Base-by-base conservation (phyloP, 2,329 filamentous ascomycete genomes). In the Leptographium lundbergii region DNA sequence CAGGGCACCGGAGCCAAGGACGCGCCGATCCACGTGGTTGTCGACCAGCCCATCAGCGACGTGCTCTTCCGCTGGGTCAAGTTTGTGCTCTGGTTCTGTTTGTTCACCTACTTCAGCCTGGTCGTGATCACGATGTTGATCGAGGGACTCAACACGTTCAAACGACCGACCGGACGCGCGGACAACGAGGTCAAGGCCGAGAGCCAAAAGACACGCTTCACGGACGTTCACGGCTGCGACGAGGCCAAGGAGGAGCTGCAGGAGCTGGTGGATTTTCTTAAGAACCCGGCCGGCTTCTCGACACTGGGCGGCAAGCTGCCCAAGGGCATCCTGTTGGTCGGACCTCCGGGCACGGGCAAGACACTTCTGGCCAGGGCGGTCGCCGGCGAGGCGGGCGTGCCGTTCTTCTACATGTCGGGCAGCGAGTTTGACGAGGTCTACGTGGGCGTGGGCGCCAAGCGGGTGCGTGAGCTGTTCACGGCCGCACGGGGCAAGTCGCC, bases 331-430 rank as follows among this genome's bases (percentile, higher is more conserved):
- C 81, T 99, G 56, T 82, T 99, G 27, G 90, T 96, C 68, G 94
- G 94, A 0, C 94, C 94, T 69, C 94, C 94, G 57, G 94, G 94
- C 75, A 99, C 94, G 62, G 94, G 94, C 75, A 99, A 99, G 76
- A 99, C 94, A 14, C 82, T 99, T 48, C 82, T 99, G 62, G 94
- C 94, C 63, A 87, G 94, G 67, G 95, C 94, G 59, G 94, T 99
- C 61, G 94, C 94, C 54, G 94, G 94, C 57, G 94, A 99, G 75
- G 91, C 94, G 58, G 94, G 92, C 59, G 94, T 99, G 22, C 94
- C 94, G 1, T 99, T 99, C 80, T 99, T 97, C 80, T 99, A 96
- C 80, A 97, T 99, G 92, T 99, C 94, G 68, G 94, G 94, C 56
- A 95, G 90, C 60, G 94, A 99, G 71, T 99, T 99, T 69, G 94